A percentile compares a stretch with the other conserved stretches of the same genome.
These are phyloP conservation scores for Rhodotorula paludigena DNA, from an alignment of 768 basidiomycete species.

Conservation along the genomic window DNA sequence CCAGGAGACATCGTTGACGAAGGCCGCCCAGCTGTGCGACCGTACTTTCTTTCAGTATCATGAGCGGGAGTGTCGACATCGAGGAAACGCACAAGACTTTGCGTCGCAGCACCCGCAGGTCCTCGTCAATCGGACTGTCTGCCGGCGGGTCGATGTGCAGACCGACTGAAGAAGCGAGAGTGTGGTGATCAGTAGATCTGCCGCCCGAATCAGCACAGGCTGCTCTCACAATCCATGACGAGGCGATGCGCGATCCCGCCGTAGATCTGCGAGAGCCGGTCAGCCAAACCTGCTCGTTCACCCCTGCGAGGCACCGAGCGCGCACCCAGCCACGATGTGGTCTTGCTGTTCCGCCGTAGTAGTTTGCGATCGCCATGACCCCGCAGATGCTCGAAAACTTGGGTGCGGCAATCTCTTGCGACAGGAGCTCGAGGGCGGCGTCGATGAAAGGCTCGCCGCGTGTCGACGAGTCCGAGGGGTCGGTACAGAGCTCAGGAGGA, in stretches of 20 bases:
- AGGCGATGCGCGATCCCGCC: not conserved
- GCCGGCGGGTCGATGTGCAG: not conserved
- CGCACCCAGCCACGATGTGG: not conserved
- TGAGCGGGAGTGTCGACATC: too few species aligned
- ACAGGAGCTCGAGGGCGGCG: not conserved
- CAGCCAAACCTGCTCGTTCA: too few species aligned
- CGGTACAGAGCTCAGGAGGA: not conserved
- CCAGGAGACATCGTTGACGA: not conserved
- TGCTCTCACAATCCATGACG: not conserved
- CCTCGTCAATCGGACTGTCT: fast-evolving
- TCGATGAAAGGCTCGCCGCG: not conserved
- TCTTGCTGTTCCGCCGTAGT: not conserved
- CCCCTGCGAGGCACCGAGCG: too few species aligned
- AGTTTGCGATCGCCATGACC: not conserved
- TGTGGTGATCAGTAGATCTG: not conserved
- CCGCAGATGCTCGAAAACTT: not conserved
- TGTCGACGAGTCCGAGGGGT: not conserved
- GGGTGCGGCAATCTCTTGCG: not conserved
- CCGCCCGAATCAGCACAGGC: too few species aligned
- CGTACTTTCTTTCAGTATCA: too few species aligned
- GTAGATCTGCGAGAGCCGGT: not conserved
- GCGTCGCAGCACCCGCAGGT: not conserved
- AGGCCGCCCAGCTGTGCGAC: not conserved
- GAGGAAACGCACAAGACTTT: not conserved
- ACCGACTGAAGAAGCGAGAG: not conserved